Evolutionary conservation across 768 basidiomycete genomes (phyloP).

Genomic region (Phaffia tasmanica): DNA sequence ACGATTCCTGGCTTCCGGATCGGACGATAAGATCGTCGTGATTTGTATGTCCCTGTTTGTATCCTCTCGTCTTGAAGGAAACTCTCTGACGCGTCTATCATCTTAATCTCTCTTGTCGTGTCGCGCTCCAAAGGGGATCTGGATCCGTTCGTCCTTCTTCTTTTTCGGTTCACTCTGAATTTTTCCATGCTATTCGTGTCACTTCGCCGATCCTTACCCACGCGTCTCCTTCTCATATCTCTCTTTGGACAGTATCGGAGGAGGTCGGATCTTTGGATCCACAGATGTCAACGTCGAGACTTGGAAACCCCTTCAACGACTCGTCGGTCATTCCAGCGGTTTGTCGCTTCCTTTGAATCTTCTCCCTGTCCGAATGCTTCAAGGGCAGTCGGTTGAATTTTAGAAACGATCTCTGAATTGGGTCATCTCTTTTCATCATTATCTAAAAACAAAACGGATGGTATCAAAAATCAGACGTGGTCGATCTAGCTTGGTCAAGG

Average conservation of each 20-base stretch:
- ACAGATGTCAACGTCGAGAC: conserved; percentile 93
- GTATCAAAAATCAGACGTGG: conserved; percentile 54
- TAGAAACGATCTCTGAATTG: not conserved
- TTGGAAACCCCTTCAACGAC: conserved; percentile 85
- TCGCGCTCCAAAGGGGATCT: conserved; percentile 47
- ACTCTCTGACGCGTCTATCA: no score
- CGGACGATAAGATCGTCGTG: conserved; percentile 91
- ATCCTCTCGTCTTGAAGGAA: no score
- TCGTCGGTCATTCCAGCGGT: conserved; percentile 95
- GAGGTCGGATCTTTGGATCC: conserved; percentile 83
- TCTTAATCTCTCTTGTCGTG: no score
- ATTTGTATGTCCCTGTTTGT: conserved; percentile 46
- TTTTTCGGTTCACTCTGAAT: not conserved
- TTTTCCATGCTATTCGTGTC: conserved; percentile 2
- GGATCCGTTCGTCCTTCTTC: conserved; percentile 61
- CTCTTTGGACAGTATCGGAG: conserved; percentile 48
- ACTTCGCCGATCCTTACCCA: no score
- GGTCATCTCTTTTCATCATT: not conserved
- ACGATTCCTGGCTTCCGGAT: conserved; percentile 85
- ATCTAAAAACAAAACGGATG: not conserved
- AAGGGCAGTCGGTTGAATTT: not conserved
- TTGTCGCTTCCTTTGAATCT: conserved; percentile 30
- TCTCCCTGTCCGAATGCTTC: no score
- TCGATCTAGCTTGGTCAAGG: conserved; percentile 89
- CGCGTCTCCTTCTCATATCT: not conserved